Evolutionary conservation across 495 filamentous ascomycete species (phyloP).

Genomic region (Amniculicola lignicola): DNA sequence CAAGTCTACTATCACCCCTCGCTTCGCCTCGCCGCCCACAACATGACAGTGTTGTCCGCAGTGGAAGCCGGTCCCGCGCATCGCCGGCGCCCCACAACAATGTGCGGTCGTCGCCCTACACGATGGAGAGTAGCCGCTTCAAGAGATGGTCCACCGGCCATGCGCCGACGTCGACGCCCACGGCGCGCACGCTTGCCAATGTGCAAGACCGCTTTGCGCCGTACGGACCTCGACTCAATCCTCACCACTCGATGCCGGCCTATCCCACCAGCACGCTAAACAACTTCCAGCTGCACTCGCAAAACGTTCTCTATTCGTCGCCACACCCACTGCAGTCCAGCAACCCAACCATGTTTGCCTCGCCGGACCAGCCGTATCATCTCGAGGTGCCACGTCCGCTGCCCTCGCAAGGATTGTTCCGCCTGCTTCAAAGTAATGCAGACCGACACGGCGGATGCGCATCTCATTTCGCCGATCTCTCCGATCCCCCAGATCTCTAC

Average conservation of each 20-base stretch:
- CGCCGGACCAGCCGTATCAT: conserved; percentile 37
- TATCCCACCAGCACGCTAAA: conserved; percentile 38
- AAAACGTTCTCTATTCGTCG: conserved; percentile 34
- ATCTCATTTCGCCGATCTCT: conserved; percentile 61
- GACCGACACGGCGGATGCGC: conserved; percentile 55
- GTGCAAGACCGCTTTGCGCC: conserved; percentile 33
- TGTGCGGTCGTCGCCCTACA: conserved; percentile 63
- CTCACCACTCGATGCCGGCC: conserved; percentile 50
- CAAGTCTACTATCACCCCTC: conserved; percentile 35
- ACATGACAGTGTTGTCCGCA: conserved; percentile 34
- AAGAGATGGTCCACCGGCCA: conserved; percentile 71
- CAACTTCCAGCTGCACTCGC: conserved; percentile 23
- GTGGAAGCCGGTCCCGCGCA: conserved; percentile 51
- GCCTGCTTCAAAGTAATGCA: conserved; percentile 66
- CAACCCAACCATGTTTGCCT: conserved; percentile 44
- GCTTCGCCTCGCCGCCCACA: conserved; percentile 34
- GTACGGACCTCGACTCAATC: conserved; percentile 30
- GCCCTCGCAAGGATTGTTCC: conserved; percentile 62
- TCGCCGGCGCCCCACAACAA: conserved; percentile 64
- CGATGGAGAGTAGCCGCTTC: conserved; percentile 55
- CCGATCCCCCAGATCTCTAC: conserved; percentile 70
- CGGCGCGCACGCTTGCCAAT: conserved; percentile 48
- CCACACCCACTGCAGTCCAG: conserved; percentile 32
- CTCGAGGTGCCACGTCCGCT: conserved; percentile 45
- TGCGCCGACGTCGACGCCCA: conserved; percentile 52